Base-by-base conservation (phyloP, 2,329 filamentous ascomycete species). In the Pyricularia sp. region DNA sequence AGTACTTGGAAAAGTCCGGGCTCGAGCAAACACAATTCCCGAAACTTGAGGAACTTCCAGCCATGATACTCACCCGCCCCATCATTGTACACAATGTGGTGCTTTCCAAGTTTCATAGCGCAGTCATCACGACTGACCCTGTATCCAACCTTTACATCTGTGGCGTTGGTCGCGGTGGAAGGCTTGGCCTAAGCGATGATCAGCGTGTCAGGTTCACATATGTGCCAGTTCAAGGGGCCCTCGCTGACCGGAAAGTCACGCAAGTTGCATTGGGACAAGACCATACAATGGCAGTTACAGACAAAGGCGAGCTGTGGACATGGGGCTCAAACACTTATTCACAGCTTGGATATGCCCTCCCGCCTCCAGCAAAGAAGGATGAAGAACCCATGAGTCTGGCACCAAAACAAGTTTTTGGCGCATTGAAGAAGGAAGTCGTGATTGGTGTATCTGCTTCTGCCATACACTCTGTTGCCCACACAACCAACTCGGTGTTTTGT, bases 141-240 rank as follows among this genome's bases (percentile, higher is more conserved):
- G 85, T 93, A 63, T 91, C 91, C 0, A 99, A 99, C 71, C 80
- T 99, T 3, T 96, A 96, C 73, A 83, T 97, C 69, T 96, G 91
- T 73, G 94, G 94, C 2, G 90, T 97, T 73, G 94, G 94, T 0
- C 89, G 91, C 57, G 92, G 93, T 65, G 94, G 94, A 63, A 86
- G 94, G 62, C 82, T 99, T 30, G 94, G 94, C 1, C 86, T 92
- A 2, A 93, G 93, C 1, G 90, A 96, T 70, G 93, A 97, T 74
- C 89, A 88, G 59, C 40, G 62, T 13, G 97, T 93, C 0, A 85
- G 91, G 57, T 97, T 96, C 73, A 88, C 84, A 62, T 97, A 96
- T 71, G 85, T 86, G 2, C 90, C 91, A 65, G 87, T 99, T 2
- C 88, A 93, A 72, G 86, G 86, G 1, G 89, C 89, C 1, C 78